Percentiles rank a stretch among this genome's conserved stretches.
Conservation (phyloP, 257 asterid species). For the Verbascum thapsus region DNA sequence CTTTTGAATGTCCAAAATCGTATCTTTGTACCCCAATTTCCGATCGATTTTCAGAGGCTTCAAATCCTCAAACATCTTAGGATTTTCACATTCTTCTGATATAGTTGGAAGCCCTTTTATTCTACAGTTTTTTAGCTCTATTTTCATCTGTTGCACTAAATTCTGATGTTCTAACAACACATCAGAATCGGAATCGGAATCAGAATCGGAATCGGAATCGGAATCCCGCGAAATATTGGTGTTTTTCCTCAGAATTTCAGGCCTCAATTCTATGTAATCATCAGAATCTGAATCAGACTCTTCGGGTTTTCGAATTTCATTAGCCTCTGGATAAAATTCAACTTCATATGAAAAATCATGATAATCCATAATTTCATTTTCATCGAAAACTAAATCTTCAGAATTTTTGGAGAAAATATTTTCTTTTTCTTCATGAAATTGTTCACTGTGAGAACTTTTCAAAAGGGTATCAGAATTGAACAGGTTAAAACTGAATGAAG, state of each 20-base stretch:
- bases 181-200: slow-evolving; percentile 59
- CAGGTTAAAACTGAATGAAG: slow-evolving; percentile 37
- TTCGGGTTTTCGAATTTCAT: slow-evolving; percentile 14
- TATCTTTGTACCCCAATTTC: slow-evolving; percentile 70
- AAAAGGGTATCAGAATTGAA: slow-evolving; percentile 20
- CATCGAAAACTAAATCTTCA: slow-evolving; percentile 26
- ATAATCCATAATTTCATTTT: slow-evolving; percentile 34
- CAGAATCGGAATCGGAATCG: slow-evolving; percentile 47
- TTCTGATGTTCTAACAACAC: slow-evolving; percentile 64
- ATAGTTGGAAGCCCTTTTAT: slow-evolving; percentile 76
- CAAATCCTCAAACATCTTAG: slow-evolving; percentile 58
- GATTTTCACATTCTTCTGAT: slow-evolving; percentile 72
- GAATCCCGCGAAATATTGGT: slow-evolving; percentile 32
- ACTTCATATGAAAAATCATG: slow-evolving; percentile 51
- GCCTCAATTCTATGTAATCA: slow-evolving; percentile 60
- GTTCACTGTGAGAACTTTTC: slow-evolving; percentile 24
- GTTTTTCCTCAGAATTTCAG: neutral
- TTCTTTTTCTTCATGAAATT: slow-evolving; percentile 18
- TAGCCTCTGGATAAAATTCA: slow-evolving; percentile 40
- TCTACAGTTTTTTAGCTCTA: slow-evolving; percentile 66
- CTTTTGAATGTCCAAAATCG: slow-evolving; percentile 62
- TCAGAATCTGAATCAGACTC: slow-evolving; percentile 31
- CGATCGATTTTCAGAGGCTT: slow-evolving; percentile 64
- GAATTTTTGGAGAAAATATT: neutral
- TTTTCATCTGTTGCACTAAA: slow-evolving; percentile 78